phyloP scores from a whole-genome alignment of 2,329 filamentous ascomycete genomes.

The Pseudopithomyces chartarum region DNA sequence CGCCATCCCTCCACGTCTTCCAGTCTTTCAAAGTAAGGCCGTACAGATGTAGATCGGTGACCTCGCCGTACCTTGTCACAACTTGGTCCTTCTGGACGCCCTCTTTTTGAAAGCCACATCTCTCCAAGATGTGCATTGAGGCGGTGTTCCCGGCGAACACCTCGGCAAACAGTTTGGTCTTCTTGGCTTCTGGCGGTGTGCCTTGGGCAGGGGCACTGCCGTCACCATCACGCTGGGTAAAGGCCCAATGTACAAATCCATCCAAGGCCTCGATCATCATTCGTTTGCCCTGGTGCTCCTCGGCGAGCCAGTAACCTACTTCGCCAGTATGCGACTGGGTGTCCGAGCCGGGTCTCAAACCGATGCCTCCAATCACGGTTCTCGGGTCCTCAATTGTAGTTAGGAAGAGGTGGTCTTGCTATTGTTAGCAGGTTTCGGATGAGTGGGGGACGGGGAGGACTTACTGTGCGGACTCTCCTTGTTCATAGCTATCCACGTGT shows the following conservation, averaged over 20 bases:
- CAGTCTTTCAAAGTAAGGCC: conserved; percentile 42
- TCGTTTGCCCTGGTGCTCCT: conserved; percentile 42
- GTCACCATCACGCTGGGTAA: conserved; percentile 15
- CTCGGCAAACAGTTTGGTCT: conserved; percentile 34
- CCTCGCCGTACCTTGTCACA: conserved; percentile 39
- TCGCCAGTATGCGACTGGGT: conserved; percentile 45
- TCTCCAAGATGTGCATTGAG: conserved; percentile 44
- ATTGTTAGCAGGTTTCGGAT: not conserved
- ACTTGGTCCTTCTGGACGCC: conserved; percentile 41
- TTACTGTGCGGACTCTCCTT: not conserved
- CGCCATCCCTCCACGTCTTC: conserved; percentile 20
- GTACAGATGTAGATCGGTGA: conserved; percentile 38
- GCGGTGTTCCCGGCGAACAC: conserved; percentile 39
- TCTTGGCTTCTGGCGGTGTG: conserved; percentile 24
- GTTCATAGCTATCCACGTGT: conserved; percentile 41
- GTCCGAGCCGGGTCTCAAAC: conserved; percentile 43
- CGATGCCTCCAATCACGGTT: conserved; percentile 43
- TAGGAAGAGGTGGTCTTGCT: conserved; percentile 23
- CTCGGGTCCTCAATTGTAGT: conserved; percentile 16
- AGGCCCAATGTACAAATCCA: conserved; percentile 43
- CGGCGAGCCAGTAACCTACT: conserved; percentile 51
- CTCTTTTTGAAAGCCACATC: conserved; percentile 46
- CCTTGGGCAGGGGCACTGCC: conserved; percentile 3
- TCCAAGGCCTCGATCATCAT: conserved; percentile 39
- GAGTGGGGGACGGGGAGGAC: conserved; percentile 10